Conservation (phyloP, 331 rosid species). For the Spiraea crenata region DNA sequence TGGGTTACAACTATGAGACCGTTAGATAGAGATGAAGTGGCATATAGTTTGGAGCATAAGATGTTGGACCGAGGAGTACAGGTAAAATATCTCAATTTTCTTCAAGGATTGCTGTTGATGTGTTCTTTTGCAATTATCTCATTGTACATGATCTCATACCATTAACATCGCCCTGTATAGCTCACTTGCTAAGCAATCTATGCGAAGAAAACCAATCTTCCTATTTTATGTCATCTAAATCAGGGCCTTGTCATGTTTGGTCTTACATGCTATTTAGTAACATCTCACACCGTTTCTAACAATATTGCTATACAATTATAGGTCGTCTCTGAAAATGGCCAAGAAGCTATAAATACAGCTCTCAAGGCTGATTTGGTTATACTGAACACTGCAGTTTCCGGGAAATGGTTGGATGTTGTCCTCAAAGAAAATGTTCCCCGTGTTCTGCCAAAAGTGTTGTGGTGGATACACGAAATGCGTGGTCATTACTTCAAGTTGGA, state of each 20-base stretch:
- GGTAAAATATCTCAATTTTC: conserved; percentile 12
- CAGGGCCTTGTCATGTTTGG: neutral
- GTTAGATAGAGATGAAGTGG: conserved; percentile 24
- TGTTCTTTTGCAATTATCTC: neutral
- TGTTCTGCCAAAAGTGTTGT: conserved; percentile 37
- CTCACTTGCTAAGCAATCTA: neutral
- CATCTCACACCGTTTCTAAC: neutral
- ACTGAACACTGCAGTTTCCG: conserved; percentile 35
- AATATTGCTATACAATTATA: conserved; percentile 1
- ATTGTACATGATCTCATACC: neutral
- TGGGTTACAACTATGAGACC: conserved; percentile 38
- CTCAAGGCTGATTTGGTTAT: conserved; percentile 37
- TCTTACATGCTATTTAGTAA: neutral
- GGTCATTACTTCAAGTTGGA: conserved; percentile 41
- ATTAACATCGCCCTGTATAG: neutral
- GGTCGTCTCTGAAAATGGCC: conserved; percentile 32
- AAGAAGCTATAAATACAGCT: conserved; percentile 24
- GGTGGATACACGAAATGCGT: conserved; percentile 48
- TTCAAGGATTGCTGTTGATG: neutral
- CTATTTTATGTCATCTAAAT: neutral
- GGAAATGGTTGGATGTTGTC: conserved; percentile 37
- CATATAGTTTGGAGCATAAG: conserved; percentile 39
- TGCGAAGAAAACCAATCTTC: neutral
- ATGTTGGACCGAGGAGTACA: conserved; percentile 39
- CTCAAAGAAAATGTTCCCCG: conserved; percentile 29